phyloP scores from a whole-genome alignment of 108 stramenopile genomes.

The Skeletonema menzelii region DNA sequence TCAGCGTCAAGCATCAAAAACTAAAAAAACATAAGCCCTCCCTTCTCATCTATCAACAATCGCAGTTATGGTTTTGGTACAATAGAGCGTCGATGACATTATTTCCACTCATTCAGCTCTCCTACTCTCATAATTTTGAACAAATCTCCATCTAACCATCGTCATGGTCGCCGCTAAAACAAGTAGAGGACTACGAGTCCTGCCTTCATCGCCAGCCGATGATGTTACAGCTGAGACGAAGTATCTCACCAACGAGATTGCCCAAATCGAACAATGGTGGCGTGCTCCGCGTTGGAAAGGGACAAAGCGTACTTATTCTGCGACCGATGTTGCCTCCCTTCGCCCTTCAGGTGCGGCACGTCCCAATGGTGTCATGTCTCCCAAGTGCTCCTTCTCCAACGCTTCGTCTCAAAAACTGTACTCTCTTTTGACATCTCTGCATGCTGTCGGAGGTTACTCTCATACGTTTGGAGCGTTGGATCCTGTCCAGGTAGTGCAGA shows the following conservation, averaged over 20 bases:
- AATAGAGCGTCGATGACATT: conserved; percentile 1
- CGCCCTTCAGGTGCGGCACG: conserved; percentile 67
- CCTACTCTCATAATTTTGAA: background rate
- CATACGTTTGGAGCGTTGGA: conserved; percentile 97
- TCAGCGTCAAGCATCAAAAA: too few species aligned
- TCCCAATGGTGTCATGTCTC: conserved; percentile 31
- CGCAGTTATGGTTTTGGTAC: too few species aligned
- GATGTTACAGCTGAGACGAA: conserved; percentile 38
- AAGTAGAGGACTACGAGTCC: conserved; percentile 39
- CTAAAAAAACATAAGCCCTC: too few species aligned
- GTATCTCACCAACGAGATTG: conserved; percentile 55
- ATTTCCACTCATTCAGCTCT: background rate
- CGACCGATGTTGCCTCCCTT: conserved; percentile 82
- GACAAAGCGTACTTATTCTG: conserved; percentile 71
- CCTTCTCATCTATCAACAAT: background rate
- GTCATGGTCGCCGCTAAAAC: conserved; percentile 17
- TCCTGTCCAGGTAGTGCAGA: conserved; percentile 94
- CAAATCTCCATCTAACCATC: background rate
- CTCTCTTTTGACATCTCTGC: conserved; percentile 61
- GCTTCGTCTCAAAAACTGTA: conserved; percentile 69
- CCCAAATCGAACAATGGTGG: conserved; percentile 82
- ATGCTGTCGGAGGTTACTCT: conserved; percentile 74
- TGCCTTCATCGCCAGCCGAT: background rate
- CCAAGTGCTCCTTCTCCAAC: conserved; percentile 65
- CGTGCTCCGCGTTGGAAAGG: conserved; percentile 58